phyloP scores from a whole-genome alignment of 2,329 filamentous ascomycete species.

The Sphaerulina musiva region DNA sequence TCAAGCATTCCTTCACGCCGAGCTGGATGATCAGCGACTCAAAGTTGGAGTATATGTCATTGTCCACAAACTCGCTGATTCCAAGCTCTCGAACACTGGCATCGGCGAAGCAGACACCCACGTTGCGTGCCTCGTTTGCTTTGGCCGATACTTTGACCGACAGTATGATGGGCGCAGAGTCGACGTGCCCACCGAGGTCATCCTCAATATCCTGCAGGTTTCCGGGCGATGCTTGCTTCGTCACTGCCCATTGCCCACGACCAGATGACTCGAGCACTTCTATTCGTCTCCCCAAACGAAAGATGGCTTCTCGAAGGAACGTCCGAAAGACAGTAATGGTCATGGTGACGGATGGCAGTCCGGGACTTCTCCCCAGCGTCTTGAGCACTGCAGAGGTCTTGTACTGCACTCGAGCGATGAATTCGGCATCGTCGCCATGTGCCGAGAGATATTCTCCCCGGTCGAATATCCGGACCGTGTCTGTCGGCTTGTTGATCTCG shows the following conservation, averaged over 20 bases:
- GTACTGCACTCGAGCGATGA: conserved; percentile 80
- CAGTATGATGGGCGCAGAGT: conserved; percentile 87
- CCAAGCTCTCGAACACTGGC: conserved; percentile 92
- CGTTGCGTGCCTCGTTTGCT: conserved; percentile 72
- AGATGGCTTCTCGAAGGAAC: conserved; percentile 88
- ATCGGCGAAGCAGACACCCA: conserved; percentile 96
- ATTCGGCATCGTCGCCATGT: conserved; percentile 77
- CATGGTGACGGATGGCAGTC: conserved; percentile 89
- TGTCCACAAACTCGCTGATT: conserved; percentile 97
- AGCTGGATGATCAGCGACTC: conserved; percentile 94
- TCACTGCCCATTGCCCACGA: conserved; percentile 85
- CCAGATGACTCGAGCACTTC: conserved; percentile 80
- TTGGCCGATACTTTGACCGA: conserved; percentile 91
- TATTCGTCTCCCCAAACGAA: conserved; percentile 80
- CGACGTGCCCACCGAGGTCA: conserved; percentile 78
- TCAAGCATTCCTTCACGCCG: conserved; percentile 84
- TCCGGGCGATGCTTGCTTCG: conserved; percentile 78
- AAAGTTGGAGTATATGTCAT: conserved; percentile 96
- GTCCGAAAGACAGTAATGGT: conserved; percentile 91
- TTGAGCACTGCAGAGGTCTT: conserved; percentile 94
- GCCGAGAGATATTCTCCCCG: conserved; percentile 92
- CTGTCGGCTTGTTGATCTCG: conserved; percentile 61
- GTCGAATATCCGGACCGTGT: conserved; percentile 86
- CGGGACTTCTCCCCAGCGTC: conserved; percentile 77
- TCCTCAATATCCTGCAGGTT: conserved; percentile 97